phyloP scores from a whole-genome alignment of 768 basidiomycete species.

The Naematelia aurantialba region DNA sequence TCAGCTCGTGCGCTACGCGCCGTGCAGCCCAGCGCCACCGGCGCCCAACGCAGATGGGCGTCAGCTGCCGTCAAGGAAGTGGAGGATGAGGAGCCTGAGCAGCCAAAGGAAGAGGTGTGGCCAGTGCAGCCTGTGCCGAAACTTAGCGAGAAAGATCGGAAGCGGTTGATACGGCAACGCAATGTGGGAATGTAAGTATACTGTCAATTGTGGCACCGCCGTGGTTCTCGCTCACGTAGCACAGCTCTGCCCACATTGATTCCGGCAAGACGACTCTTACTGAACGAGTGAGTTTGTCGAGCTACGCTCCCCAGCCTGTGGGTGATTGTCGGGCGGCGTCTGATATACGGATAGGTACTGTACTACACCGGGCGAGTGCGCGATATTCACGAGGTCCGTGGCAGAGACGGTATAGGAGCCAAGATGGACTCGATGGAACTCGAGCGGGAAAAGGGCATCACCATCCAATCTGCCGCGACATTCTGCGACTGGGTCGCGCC shows the following conservation, averaged over 20 bases:
- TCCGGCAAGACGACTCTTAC: conserved; percentile 98
- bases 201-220: not conserved
- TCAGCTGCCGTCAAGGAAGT: conserved; percentile 27
- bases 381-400: conserved; percentile 95
- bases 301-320: too few relatives aligned
- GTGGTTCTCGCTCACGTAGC: not conserved
- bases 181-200: conserved; percentile 76
- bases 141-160: conserved; percentile 61
- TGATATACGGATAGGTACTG: conserved; percentile 54
- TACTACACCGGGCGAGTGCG: conserved; percentile 94
- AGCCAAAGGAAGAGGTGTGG: conserved; percentile 31
- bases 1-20: not conserved
- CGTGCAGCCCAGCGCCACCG: not conserved
- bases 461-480: conserved; percentile 96
- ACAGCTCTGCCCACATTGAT: conserved; percentile 53
- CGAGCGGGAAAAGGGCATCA: conserved; percentile 97
- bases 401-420: conserved; percentile 90
- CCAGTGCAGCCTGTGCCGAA: conserved; percentile 49
- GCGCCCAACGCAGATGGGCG: conserved; percentile 10
- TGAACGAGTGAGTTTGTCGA: conserved; percentile 61
- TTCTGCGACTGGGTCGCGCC: conserved; percentile 92
- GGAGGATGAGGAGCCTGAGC: conserved; percentile 14
- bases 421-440: conserved; percentile 99
- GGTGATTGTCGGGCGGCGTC: not conserved
- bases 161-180: conserved; percentile 69